These are phyloP conservation scores for Amanita fuliginea DNA, from an alignment of 768 basidiomycete genomes.

Conservation along the genomic window DNA sequence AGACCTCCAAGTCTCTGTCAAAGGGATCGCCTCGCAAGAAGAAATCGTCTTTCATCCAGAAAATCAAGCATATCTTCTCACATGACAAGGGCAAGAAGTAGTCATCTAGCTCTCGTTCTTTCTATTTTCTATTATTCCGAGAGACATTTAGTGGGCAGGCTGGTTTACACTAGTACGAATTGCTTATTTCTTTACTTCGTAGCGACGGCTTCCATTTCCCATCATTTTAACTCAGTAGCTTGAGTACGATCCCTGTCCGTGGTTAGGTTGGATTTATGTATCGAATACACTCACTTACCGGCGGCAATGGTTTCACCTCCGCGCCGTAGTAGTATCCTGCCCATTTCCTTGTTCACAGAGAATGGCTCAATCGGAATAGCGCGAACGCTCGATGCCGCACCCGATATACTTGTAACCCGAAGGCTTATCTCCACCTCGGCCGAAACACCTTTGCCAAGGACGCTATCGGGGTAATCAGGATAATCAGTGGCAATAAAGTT, in stretches of 20 bases:
- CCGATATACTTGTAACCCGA: constrained; percentile 42
- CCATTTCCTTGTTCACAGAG: constrained; percentile 89
- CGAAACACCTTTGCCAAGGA: constrained; percentile 74
- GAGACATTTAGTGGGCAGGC: neutral
- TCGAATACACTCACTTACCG: constrained; percentile 31
- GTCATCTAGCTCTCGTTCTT: neutral
- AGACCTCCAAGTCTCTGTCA: neutral
- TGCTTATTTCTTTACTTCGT: neutral
- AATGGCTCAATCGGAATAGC: constrained; percentile 86
- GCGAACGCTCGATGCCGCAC: constrained; percentile 29
- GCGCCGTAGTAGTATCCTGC: constrained; percentile 75
- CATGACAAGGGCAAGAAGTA: constrained; percentile 26
- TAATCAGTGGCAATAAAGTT: neutral
- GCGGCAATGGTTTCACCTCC: constrained; percentile 93
- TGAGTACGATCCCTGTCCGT: neutral
- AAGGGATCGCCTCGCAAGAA: constrained; percentile 33
- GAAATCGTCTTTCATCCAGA: constrained; percentile 40
- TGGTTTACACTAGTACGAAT: too few relatives aligned
- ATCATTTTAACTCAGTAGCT: neutral
- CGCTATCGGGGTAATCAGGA: constrained; percentile 31
- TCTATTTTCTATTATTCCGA: neutral
- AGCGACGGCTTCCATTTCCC: neutral
- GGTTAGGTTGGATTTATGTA: too few relatives aligned
- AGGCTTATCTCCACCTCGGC: constrained; percentile 82
- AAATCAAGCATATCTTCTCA: constrained; percentile 39